phyloP scores from a whole-genome alignment of 2,329 filamentous ascomycete species.

The Aspergillus bombycis region DNA sequence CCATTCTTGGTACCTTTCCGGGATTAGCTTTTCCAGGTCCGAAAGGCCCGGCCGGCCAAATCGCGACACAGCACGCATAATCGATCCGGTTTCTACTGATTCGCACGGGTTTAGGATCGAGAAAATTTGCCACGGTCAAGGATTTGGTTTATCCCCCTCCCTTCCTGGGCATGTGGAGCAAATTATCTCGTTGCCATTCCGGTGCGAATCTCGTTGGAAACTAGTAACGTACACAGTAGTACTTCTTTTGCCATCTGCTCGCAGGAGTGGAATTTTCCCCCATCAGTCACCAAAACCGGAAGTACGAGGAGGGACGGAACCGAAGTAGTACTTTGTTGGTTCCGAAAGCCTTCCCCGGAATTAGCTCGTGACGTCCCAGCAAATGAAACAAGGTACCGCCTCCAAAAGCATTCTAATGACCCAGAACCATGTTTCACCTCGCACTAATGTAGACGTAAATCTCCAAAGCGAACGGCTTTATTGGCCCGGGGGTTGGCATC shows the following conservation, averaged over 20 bases:
- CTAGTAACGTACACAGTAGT: background rate
- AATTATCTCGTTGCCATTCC: background rate
- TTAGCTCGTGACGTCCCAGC: background rate
- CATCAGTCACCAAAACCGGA: background rate
- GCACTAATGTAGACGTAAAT: background rate
- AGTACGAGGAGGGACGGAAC: background rate
- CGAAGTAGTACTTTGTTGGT: constrained; percentile 3
- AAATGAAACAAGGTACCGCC: constrained; percentile 5
- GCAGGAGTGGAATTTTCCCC: background rate
- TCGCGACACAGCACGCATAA: background rate
- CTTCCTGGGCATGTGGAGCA: background rate
- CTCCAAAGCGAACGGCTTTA: constrained; percentile 2
- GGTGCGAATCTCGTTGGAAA: background rate
- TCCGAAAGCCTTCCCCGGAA: constrained; percentile 7
- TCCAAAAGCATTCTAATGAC: background rate
- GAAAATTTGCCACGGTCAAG: background rate
- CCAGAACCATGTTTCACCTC: constrained; percentile 11
- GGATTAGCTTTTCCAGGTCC: background rate
- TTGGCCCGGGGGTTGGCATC: constrained; percentile 17
- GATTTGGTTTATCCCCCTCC: background rate
- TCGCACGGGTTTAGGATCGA: background rate
- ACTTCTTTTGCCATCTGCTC: background rate
- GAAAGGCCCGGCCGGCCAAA: background rate
- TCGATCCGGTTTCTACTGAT: background rate
- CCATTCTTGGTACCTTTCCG: background rate